Evolutionary conservation across 495 filamentous ascomycete species (phyloP), one percentile per base, ranked within the genome.

Genomic region (Aspergillus sclerotioniger): DNA sequence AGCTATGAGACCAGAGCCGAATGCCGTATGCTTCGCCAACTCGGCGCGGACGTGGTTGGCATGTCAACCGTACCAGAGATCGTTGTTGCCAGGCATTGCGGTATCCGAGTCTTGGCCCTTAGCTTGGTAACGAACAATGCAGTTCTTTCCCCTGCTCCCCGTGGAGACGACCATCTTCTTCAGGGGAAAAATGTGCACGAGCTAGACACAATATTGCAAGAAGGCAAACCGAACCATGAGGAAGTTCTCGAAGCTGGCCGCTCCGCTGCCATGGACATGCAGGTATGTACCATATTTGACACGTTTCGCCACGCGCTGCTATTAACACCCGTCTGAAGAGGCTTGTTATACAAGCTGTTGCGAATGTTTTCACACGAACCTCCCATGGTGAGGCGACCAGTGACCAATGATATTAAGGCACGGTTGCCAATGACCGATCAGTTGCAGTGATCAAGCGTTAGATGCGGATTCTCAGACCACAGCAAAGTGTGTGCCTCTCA

Each of bases 61-160:
- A 91, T 91, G 89, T 89, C 85, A 16, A 90, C 88, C 6, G 86
- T 91, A 15, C 89, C 89, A 10, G 89, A 92, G 65, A 86, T 90
- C 41, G 80, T 90, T 50, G 84, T 87, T 16, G 88, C 89, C 13
- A 78, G 89, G 60, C 89, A 92, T 64, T 84, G 79, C 55, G 85
- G 82, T 10, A 78, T 92, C 54, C 76, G 82, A 31, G 84, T 91
- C n/a, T 67, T 90, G 43, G 89, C 87, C 32, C 80, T 90, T 60
- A 90, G 87, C 58, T 71, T 92, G 20, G 87, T 91, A n/a, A 91
- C 89, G 16, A 92, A 92, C 65, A 83, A 74, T 9, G 83, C 85
- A 3, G 86, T 91, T 8, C 67, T 90, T 35, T 82, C 87, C 47
- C 76, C 85, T 5, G 84, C 80, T 0, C 80, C 85, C 20, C 76